Conservation (phyloP, 1,139 yeast genomes). For the Pichia inconspicua region DNA sequence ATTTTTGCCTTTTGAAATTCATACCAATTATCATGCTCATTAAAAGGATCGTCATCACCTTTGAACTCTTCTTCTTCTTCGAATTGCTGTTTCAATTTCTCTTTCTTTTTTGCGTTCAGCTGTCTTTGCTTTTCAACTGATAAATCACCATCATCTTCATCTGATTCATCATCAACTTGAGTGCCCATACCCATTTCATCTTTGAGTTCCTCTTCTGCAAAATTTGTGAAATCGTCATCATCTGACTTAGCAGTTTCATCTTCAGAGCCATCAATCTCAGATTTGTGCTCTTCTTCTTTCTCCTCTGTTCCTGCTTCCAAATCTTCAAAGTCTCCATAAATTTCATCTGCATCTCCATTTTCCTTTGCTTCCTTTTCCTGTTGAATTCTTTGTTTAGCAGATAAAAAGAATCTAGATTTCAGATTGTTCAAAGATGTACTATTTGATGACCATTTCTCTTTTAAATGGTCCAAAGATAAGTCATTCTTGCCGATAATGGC, state of each 20-base stretch:
- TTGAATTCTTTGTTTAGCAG: slow-evolving; percentile 45
- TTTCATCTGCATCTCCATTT: slow-evolving; percentile 30
- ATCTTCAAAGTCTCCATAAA: slow-evolving; percentile 66
- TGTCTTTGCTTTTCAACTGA: slow-evolving; percentile 66
- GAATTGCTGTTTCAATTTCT: slow-evolving; percentile 76
- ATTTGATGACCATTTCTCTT: slow-evolving; percentile 40
- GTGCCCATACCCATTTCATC: slow-evolving; percentile 27
- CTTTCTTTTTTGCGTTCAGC: slow-evolving; percentile 81
- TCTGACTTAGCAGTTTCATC: slow-evolving; percentile 2
- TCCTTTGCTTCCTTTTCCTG: slow-evolving; percentile 25
- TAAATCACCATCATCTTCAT: slow-evolving; percentile 32
- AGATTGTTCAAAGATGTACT: slow-evolving; percentile 40
- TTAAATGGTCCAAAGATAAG: slow-evolving; percentile 39
- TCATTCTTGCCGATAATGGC: slow-evolving; percentile 24
- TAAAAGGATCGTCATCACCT: slow-evolving; percentile 60
- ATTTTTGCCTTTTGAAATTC: slow-evolving; percentile 94
- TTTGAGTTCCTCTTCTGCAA: slow-evolving; percentile 24
- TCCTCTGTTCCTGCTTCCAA: slow-evolving; percentile 31
- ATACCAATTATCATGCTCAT: slow-evolving; percentile 89
- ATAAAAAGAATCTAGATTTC: slow-evolving; percentile 56
- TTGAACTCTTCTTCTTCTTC: slow-evolving; percentile 64
- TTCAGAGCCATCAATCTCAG: slow-evolving; percentile 1
- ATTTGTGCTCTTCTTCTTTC: slow-evolving; percentile 29
- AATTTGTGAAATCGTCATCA: slow-evolving; percentile 24
- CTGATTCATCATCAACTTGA: slow-evolving; percentile 30